Evolutionary conservation across 2,329 filamentous ascomycete species (phyloP), one percentile per base, ranked within the genome.

Genomic region (Ascochyta fabae): DNA sequence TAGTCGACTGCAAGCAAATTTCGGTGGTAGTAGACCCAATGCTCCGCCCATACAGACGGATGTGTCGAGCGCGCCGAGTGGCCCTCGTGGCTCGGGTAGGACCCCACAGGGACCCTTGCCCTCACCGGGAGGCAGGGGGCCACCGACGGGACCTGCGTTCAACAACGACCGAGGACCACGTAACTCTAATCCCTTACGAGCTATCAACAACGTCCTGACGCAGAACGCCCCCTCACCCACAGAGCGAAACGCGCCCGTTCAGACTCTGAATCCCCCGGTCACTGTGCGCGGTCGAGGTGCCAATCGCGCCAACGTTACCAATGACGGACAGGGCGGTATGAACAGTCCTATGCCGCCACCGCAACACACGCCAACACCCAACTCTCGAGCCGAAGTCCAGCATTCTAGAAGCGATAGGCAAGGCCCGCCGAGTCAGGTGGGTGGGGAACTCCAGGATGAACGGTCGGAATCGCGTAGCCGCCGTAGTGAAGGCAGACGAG

Each of bases 1-100:
- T 10, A 83, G 84, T 63, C 78, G 83, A 34, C 69, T 84, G 41
- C 79, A 77, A 36, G 76, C 44, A 16, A 50, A 51, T 16, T 52
- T 57, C 9, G 39, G 54, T 19, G 44, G 48, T 15, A 52, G 22
- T 19, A 29, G 54, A 27, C 35, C 54, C 6, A 53, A 36, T 10
- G 43, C 44, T 15, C 48, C 44, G 23, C 57, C 70, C n/a, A 56
- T 74, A 6, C 71, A 73, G 41, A 74, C 68, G 2, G 72, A 75
- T 39, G 55, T 74, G 39, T 64, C 70, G 3, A 63, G 62, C 33
- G 65, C 68, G 38, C 73, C 73, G 36, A 75, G 71, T 47, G 74
- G 74, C 16, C 74, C 74, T 24, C 72, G 74, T 13, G 63, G 66
- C 31, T 64, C 65, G 12, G 61, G 58, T 19, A 62, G 72, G 26